Evolutionary conservation across 2,329 filamentous ascomycete species (phyloP).

Genomic region (Penicillium expansum): DNA sequence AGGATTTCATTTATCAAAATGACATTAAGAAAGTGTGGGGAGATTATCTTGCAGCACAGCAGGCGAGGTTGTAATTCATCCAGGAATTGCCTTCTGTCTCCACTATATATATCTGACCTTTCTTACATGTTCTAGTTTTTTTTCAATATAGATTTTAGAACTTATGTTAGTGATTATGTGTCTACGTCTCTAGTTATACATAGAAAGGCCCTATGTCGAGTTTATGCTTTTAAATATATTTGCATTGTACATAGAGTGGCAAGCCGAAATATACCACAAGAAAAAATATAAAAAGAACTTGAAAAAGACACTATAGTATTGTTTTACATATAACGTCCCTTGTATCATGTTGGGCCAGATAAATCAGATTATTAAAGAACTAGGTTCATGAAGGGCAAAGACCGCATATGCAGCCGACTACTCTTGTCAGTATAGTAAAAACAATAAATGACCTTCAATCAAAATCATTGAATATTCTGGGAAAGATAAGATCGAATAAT

Average conservation of each 20-base stretch:
- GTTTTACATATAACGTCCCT: constrained; percentile 40
- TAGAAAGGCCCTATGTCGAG: too few species aligned
- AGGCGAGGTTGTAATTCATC: not conserved
- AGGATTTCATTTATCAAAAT: constrained; percentile 46
- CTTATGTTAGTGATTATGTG: constrained; percentile 3
- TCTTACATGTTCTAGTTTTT: not conserved
- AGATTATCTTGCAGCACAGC: constrained; percentile 7
- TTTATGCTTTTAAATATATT: too few species aligned
- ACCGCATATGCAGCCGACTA: not conserved
- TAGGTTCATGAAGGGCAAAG: constrained; percentile 22
- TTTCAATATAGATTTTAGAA: too few species aligned
- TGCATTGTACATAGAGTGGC: too few species aligned
- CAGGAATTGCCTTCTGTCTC: not conserved
- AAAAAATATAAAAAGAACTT: too few species aligned
- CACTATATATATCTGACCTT: not conserved
- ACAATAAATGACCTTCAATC: constrained; percentile 51
- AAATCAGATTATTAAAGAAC: constrained; percentile 44
- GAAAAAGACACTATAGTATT: not conserved
- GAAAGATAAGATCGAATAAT: constrained; percentile 41
- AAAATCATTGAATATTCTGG: constrained; percentile 55
- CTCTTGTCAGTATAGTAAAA: not conserved
- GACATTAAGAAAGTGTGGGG: constrained; percentile 42
- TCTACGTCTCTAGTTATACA: not conserved
- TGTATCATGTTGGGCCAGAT: constrained; percentile 22
- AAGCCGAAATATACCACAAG: too few species aligned